Evolutionary conservation across 2,329 filamentous ascomycete genomes (phyloP), one percentile per base, ranked within the genome.

Genomic region (Calonectria fujianensis): DNA sequence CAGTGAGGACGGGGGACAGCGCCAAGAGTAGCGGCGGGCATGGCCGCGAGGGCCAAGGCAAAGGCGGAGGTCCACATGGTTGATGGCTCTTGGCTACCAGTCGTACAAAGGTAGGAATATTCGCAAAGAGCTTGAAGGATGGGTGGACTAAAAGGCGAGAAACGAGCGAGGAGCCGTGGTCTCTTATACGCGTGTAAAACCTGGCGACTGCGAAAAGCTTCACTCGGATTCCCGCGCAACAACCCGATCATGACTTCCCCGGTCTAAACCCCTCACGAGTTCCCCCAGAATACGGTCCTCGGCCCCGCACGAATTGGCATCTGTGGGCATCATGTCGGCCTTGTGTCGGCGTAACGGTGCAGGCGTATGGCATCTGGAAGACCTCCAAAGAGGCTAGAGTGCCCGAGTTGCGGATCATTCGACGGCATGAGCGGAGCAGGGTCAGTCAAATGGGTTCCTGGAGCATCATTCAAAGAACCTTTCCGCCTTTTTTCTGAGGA

Each of bases 321-420:
- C 35, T 48, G 48, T 48, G 41, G 20, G 48, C 41, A 48, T 63
- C n/a, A 37, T 61, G 68, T 70, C 57, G 68, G 68, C 57, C 27
- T 54, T 70, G 68, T 70, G 68, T 70, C 68, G 68, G 68, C 57
- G 68, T 29, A 70, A 64, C 24, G 57, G 10, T 54, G 68, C 57
- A 64, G 32, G 24, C 18, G 2, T 24, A 27, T 45, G 68, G 5
- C 32, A 41, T 24, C 11, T 51, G 45, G 24, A 51, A 31, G 32
- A 24, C 32, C 32, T 70, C 68, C 9, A 70, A 70, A 70, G 57
- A 64, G 57, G 68, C n/a, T 70, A 70, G 68, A 20, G 41, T 27
- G 45, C 16, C 57, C 68, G 57, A 24, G 31, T 64, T 41, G 45
- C 48, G 57, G 68, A 52, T 52, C 57, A 32, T 16, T 41, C 18